phyloP scores from a whole-genome alignment of 208 protist genomes.

The Paratrypanosoma confusum region DNA sequence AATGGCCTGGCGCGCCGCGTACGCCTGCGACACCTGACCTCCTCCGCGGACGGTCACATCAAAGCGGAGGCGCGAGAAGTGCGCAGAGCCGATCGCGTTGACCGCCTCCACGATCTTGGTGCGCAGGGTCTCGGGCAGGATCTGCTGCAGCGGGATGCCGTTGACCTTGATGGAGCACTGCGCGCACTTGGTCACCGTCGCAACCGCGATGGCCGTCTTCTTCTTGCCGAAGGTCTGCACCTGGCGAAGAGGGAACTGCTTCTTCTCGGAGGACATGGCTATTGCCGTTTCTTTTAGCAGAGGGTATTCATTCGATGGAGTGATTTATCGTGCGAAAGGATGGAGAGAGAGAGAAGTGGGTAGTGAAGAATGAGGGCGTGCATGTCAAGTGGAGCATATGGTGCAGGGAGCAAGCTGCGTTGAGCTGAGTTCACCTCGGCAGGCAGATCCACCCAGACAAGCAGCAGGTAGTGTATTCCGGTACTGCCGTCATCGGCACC shows the following conservation, averaged over 20 bases:
- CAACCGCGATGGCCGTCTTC: constrained; percentile 99
- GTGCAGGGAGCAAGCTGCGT: too few relatives aligned
- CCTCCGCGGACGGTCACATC: constrained; percentile 96
- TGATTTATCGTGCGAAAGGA: constrained; percentile 4
- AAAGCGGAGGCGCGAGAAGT: constrained; percentile 96
- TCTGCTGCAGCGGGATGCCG: constrained; percentile 94
- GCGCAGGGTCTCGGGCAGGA: constrained; percentile 96
- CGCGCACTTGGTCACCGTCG: constrained; percentile 91
- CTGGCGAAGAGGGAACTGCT: constrained; percentile 67
- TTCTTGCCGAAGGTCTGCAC: constrained; percentile 94
- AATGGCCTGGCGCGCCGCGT: constrained; percentile 99
- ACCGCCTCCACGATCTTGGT: constrained; percentile 98
- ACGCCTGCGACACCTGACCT: constrained; percentile 97
- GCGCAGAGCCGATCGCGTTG: constrained; percentile 91
- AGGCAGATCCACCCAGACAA: too few relatives aligned
- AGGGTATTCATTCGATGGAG: constrained; percentile 7
- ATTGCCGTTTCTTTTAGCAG: constrained; percentile 7
- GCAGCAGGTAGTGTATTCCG: too few relatives aligned
- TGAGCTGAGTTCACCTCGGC: too few relatives aligned
- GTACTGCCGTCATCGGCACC: too few relatives aligned
- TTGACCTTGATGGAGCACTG: constrained; percentile 99
- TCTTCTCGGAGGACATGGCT: constrained; percentile 63
- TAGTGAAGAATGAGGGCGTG: background rate
- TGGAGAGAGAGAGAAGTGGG: constrained; percentile 10
- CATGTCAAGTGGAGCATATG: too few relatives aligned